Base-by-base conservation (phyloP, 1,139 yeast genomes). In the Taphrina confusa region DNA sequence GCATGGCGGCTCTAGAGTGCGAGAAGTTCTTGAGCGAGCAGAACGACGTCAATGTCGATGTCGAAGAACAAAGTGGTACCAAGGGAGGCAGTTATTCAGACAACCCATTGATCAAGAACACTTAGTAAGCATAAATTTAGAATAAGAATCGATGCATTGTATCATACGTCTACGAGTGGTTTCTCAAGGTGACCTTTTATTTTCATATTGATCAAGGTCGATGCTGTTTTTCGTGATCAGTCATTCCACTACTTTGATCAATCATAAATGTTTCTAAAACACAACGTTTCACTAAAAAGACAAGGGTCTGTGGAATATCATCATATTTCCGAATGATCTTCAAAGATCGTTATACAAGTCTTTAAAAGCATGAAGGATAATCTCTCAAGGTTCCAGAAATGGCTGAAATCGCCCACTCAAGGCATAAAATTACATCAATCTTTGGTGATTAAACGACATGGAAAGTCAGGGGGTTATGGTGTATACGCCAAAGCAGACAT, bases 1-100 rank as follows among this genome's bases (percentile, higher is more conserved):
- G 98, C 80, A 92, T 91, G 97, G 99, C 99, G 68, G 99, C 95
- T 65, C 81, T 92, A 66, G 98, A 92, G 71, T 89, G 94, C 70
- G 97, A 90, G 78, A 85, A 82, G 74, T 87, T 80, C 73, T 74
- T 91, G 67, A 78, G 91, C 60, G 92, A 87, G 71, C 79, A 80
- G 69, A 91, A 84, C 68, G 68, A 67, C 28, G 62, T 42, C n/a
- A 37, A 39, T 2, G 47, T 56, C 11, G 36, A 18, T 16, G 54
- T 56, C 27, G 45, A 56, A 23, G 54, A 46, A 34, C 45, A 28
- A 6, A 30, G 36, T 37, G 60, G 54, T 14, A 20, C 37, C 1
- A 36, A 46, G 20, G 54, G 54, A 16, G 60, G 44, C 20, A 31
- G 50, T 16, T 56, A 56, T 23, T 44, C 52, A 11, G 60, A 45